A percentile compares a stretch with the other conserved stretches of the same genome.
Conservation (phyloP, 2,329 filamentous ascomycete species). For the Chrysoporthe deuterocubensis region DNA sequence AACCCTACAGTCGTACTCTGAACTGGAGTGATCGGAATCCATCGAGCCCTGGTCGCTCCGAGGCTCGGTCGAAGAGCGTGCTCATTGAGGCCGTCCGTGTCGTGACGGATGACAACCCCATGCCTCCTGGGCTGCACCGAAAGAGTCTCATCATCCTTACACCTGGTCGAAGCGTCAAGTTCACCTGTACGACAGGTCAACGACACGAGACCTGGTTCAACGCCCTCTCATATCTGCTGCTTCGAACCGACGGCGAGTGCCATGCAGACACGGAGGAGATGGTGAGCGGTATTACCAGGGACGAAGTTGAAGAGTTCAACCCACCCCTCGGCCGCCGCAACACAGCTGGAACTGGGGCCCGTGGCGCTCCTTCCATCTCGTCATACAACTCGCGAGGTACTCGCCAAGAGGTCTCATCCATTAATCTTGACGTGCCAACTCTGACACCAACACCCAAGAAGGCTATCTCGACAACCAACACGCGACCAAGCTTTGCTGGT, state of each 20-base stretch:
- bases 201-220: slow-evolving; percentile 99
- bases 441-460: slow-evolving; percentile 55
- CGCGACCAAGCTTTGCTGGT: slow-evolving; percentile 36
- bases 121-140: slow-evolving; percentile 90
- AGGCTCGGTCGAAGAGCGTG: slow-evolving; percentile 84
- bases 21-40: slow-evolving; percentile 97
- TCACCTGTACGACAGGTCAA: slow-evolving; percentile 91
- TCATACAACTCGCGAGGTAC: slow-evolving; percentile 80
- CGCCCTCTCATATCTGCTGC: slow-evolving; percentile 87
- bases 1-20: slow-evolving; percentile 92
- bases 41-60: slow-evolving; percentile 72
- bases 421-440: slow-evolving; percentile 59
- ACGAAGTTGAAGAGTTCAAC: slow-evolving; percentile 81
- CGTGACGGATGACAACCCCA: slow-evolving; percentile 91
- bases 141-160: slow-evolving; percentile 93
- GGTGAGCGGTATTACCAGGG: slow-evolving; percentile 60
- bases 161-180: slow-evolving; percentile 86
- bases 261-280: slow-evolving; percentile 64
- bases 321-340: slow-evolving; percentile 55
- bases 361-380: slow-evolving; percentile 68
- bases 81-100: slow-evolving; percentile 91
- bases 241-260: slow-evolving; percentile 72
- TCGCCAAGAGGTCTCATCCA: slow-evolving; percentile 60
- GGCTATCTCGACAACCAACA: slow-evolving; percentile 30
- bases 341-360: slow-evolving; percentile 53